Base-by-base conservation (phyloP, 2,329 filamentous ascomycete genomes). In the Fusarium hostae region DNA sequence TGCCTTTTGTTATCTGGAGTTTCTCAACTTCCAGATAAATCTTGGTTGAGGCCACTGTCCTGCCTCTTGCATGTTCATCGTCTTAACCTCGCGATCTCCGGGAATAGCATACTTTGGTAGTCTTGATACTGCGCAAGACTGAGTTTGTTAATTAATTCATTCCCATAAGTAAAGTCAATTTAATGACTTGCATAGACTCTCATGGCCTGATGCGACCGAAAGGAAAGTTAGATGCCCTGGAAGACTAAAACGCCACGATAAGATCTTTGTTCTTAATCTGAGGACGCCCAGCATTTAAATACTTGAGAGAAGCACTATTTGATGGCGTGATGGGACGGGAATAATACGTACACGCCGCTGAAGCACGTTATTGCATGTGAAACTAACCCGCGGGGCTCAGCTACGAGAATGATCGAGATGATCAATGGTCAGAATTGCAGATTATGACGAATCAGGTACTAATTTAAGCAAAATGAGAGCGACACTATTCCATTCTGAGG, bases 401-500 rank as follows among this genome's bases (percentile, higher is more conserved):
- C 12, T 6, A 26, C 32, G 32, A 18, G 12, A 13, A 15, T 12
- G 18, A 52, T 6, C 9, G 22, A 52, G 3, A 26, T n/a, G 48
- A 12, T n/a, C 18, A n/a, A 52, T n/a, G 2, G 22, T 5, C 22
- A 9, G 11, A 16, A 28, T 52, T 52, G 9, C 18, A 28, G 18
- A 9, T 9, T 26, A 52, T 52, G 22, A 26, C 48, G 48, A 52
- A 37, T 39, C 12, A 24, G 16, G 8, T 2, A 11, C 12, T 20
- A 6, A 0, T 24, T 20, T 7, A 9, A 7, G n/a, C 9, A 5
- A n/a, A 3, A 13, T 1, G 7, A 18, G 8, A 18, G 30, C 2
- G 22, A 37, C 15, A 18, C 12, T 12, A 12, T 52, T 9, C 48
- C 32, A 26, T 13, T 39, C 5, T 39, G 12, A 52, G 18, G 16